These are phyloP conservation scores for Ceratocystiopsis minuta DNA, from an alignment of 2,329 filamentous ascomycete species.

Conservation along the genomic window DNA sequence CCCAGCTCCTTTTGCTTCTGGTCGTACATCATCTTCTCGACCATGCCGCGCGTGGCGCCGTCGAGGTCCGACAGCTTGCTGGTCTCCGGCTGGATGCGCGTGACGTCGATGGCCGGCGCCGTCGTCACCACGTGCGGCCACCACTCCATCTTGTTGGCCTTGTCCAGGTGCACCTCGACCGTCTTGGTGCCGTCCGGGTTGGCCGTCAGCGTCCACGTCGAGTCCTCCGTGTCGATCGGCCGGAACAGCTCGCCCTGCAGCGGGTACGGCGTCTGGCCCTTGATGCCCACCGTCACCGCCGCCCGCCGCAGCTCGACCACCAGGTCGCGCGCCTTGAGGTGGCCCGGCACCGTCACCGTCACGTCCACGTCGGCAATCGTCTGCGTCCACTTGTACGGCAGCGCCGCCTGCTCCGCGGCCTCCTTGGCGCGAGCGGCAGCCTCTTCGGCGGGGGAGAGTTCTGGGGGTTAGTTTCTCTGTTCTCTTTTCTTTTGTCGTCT, in stretches of 20 bases:
- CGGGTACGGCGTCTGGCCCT: conserved; percentile 74
- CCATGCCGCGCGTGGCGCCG: conserved; percentile 88
- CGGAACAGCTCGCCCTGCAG: conserved; percentile 68
- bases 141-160: conserved; percentile 89
- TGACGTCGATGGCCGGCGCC: conserved; percentile 84
- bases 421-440: conserved; percentile 51
- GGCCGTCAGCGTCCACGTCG: conserved; percentile 67
- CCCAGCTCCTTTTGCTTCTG: conserved; percentile 93
- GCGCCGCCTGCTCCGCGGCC: conserved; percentile 66
- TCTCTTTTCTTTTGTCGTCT: background rate
- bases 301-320: conserved; percentile 68
- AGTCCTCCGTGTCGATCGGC: conserved; percentile 65
- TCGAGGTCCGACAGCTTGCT: conserved; percentile 84
- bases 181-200: conserved; percentile 10
- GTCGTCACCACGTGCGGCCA: conserved; percentile 80
- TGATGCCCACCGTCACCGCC: conserved; percentile 62
- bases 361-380: conserved; percentile 79
- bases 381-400: conserved; percentile 96
- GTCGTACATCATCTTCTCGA: conserved; percentile 99
- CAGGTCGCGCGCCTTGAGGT: conserved; percentile 70
- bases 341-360: conserved; percentile 58
- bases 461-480: conserved; percentile 15
- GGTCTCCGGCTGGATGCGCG: conserved; percentile 86
- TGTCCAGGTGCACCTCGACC: conserved; percentile 11
- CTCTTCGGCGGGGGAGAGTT: conserved; percentile 36